Base-by-base conservation (phyloP, 768 basidiomycete species). In the Phanerodontia chrysosporium region DNA sequence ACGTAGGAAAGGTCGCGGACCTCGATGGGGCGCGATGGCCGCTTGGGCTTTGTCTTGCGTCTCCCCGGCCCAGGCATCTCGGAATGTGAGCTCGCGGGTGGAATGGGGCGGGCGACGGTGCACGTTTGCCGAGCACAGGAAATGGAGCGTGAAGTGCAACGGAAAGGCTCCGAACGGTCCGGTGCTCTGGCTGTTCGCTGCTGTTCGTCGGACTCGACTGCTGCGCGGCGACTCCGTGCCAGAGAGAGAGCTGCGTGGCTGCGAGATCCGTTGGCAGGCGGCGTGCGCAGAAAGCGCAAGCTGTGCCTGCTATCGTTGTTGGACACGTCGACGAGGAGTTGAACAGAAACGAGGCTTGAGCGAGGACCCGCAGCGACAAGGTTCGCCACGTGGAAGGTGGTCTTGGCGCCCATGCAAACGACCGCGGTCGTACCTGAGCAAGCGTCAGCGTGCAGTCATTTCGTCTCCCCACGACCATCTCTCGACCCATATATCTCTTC, bases 21-120 rank as follows among this genome's bases (percentile, higher is more conserved):
- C 3, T 16, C 22, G 12, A 39, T 35, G 35, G 18, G 18, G 18
- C 24, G 10, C 9, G 21, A 29, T 2, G 46, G 2, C 51, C 36
- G 52, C 48, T n/a, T n/a, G n/a, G n/a, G n/a, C n/a, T 58, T 61
- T 14, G 55, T 24, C 39, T 54, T 61, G 28, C 45, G 48, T 51
- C 35, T 51, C 22, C 56, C 49, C 6, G 60, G 57, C n/a, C 60
- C 60, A 29, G 60, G 60, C 60, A 61, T 61, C n/a, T 30, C 24
- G 36, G 36, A 39, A 39, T 9, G 36, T n/a, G n/a, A n/a, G n/a
- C n/a, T n/a, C n/a, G n/a, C n/a, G n/a, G n/a, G n/a, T n/a, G n/a
- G n/a, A n/a, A n/a, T n/a, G n/a, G n/a, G n/a, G n/a, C n/a, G n/a
- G n/a, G n/a, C n/a, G n/a, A n/a, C n/a, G n/a, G n/a, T n/a, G n/a